Conservation (phyloP, 164 flowering plant genomes). For the Vitis rupestris region DNA sequence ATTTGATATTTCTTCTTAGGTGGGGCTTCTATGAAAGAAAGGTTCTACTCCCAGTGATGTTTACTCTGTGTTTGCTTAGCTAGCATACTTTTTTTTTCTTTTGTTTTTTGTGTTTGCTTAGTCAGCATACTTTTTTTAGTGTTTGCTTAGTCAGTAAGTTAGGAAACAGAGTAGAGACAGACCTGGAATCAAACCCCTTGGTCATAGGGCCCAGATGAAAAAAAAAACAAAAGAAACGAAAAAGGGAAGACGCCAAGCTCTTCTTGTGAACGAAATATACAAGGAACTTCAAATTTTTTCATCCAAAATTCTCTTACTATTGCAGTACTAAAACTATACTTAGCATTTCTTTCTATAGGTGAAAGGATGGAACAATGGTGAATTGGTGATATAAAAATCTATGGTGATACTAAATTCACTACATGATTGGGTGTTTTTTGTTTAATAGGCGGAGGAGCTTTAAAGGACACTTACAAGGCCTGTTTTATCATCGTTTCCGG, state of each 20-base stretch:
- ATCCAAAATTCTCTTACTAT: background rate
- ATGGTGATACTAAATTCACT: too few relatives aligned
- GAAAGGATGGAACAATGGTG: background rate
- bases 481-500: conserved; percentile 30
- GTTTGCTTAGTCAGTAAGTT: background rate
- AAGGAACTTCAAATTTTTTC: background rate
- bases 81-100: too few relatives aligned
- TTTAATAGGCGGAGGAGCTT: background rate
- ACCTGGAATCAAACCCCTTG: background rate
- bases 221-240: background rate
- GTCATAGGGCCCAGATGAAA: background rate
- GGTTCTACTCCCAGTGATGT: too few relatives aligned
- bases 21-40: too few relatives aligned
- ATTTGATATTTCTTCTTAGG: too few relatives aligned
- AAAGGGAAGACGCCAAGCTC: background rate
- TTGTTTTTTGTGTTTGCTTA: too few relatives aligned
- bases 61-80: too few relatives aligned
- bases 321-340: background rate
- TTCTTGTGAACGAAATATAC: too few relatives aligned
- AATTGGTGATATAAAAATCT: too few relatives aligned
- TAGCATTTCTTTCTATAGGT: background rate
- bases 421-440: background rate
- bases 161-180: background rate
- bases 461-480: background rate
- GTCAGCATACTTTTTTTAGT: background rate